A percentile compares a stretch with the other conserved stretches of the same genome.
phyloP scores from a whole-genome alignment of 257 asterid species.

The Solanum bulbocastanum region DNA sequence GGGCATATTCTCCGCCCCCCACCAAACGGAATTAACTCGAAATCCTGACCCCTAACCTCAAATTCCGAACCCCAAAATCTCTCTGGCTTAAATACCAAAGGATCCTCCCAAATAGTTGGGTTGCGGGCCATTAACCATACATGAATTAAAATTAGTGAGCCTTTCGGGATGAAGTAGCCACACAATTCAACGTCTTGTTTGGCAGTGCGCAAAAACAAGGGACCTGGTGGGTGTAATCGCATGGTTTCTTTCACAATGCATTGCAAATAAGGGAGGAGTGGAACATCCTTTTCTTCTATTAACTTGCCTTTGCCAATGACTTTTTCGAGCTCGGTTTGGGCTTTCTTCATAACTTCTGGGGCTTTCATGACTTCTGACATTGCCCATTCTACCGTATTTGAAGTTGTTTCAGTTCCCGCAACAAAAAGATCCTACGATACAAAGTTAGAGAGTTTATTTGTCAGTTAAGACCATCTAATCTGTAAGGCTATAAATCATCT shows the following conservation, averaged over 20 bases:
- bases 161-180: not conserved
- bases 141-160: not conserved
- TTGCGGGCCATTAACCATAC: not conserved
- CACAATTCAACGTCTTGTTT: not conserved
- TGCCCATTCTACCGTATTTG: constrained; percentile 5
- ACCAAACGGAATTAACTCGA: not conserved
- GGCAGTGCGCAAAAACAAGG: not conserved
- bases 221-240: not conserved
- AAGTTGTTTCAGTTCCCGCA: not conserved
- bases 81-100: not conserved
- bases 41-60: not conserved
- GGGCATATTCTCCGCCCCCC: not conserved
- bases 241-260: not conserved
- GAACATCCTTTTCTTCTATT: not conserved
- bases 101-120: not conserved
- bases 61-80: not conserved
- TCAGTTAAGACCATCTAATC: not conserved
- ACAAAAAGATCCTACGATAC: not conserved
- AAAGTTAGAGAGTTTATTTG: not conserved
- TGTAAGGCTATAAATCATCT: not conserved
- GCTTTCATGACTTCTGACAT: not conserved
- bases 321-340: not conserved
- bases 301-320: not conserved
- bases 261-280: not conserved
- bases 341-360: not conserved